These are phyloP conservation scores for Globisporangium nodosum DNA, from an alignment of 352 stramenopile species.

Conservation along the genomic window DNA sequence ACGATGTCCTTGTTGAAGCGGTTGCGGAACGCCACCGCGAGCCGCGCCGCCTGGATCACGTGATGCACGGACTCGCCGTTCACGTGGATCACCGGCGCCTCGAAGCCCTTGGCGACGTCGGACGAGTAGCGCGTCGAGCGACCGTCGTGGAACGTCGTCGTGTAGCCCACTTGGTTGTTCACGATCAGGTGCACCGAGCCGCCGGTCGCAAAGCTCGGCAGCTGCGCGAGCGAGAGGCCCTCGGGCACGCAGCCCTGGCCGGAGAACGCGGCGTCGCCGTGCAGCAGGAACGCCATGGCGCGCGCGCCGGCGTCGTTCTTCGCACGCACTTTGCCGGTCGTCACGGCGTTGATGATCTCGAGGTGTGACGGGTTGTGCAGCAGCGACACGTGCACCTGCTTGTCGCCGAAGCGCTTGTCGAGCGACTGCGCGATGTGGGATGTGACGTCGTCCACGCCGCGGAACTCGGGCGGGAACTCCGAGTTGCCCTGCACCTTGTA, in stretches of 20 bases:
- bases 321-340: constrained; percentile 76
- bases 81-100: constrained; percentile 82
- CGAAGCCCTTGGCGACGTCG: constrained; percentile 80
- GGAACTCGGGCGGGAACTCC: constrained; percentile 55
- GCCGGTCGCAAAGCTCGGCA: constrained; percentile 70
- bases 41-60: constrained; percentile 67
- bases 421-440: constrained; percentile 80
- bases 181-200: constrained; percentile 85
- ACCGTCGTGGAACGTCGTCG: constrained; percentile 74
- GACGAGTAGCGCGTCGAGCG: constrained; percentile 82
- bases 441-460: constrained; percentile 78
- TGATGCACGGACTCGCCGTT: constrained; percentile 79
- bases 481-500: constrained; percentile 75
- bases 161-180: constrained; percentile 91
- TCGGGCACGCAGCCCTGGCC: constrained; percentile 83
- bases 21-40: constrained; percentile 80
- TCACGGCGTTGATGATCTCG: constrained; percentile 86
- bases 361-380: constrained; percentile 86
- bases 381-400: constrained; percentile 71
- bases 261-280: constrained; percentile 84
- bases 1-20: constrained; percentile 84
- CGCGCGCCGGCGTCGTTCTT: constrained; percentile 64
- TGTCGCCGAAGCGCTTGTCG: constrained; percentile 57
- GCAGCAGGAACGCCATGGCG: constrained; percentile 80
- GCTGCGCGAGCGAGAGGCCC: constrained; percentile 61